A percentile compares a stretch with the other conserved stretches of the same genome.
phyloP scores from a whole-genome alignment of 139 green algal species.

The Haematococcus sp. region DNA sequence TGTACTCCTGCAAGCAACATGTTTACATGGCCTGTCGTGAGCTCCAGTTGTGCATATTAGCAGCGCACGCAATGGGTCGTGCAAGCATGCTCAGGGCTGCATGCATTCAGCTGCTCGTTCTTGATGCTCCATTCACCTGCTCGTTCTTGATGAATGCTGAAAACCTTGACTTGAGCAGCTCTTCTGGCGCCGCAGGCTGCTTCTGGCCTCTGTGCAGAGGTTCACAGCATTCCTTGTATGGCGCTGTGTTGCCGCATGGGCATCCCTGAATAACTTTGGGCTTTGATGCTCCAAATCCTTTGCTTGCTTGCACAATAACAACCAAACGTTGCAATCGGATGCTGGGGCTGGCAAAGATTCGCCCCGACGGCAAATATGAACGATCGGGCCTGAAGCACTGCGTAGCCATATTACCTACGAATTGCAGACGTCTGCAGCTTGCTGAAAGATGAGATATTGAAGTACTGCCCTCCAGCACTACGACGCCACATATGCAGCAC shows the following conservation, averaged over 20 bases:
- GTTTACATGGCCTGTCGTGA: no score
- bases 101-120: neutral
- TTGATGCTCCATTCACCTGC: neutral
- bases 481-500: neutral
- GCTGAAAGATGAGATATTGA: no score
- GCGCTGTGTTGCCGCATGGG: constrained; percentile 16
- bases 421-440: no score
- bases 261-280: neutral
- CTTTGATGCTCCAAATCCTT: constrained; percentile 17
- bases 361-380: no score
- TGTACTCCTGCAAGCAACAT: neutral
- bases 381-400: no score
- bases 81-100: neutral
- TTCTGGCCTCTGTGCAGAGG: neutral
- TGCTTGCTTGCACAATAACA: neutral
- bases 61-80: neutral
- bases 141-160: constrained; percentile 14
- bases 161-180: constrained; percentile 13
- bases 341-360: no score
- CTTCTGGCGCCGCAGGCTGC: neutral
- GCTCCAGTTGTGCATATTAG: no score
- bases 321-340: neutral
- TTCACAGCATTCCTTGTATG: constrained; percentile 26
- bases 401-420: no score
- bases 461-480: neutral